These are phyloP conservation scores for Kurtzmaniella natalensis DNA, from an alignment of 1,139 yeast species.

Conservation along the genomic window DNA sequence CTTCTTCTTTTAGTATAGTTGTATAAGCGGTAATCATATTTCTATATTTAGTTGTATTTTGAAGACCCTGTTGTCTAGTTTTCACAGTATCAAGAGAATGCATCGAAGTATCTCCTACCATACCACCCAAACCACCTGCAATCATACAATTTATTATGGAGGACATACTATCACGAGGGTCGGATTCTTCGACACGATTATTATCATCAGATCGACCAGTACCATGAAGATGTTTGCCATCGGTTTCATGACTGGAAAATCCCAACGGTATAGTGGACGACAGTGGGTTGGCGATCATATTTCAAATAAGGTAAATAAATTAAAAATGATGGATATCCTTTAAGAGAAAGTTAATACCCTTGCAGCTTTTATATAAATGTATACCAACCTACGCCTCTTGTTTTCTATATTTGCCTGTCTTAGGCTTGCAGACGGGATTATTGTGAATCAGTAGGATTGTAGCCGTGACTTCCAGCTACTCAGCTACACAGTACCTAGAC, in stretches of 20 bases:
- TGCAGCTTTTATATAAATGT: too few relatives aligned
- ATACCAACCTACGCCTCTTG: too few relatives aligned
- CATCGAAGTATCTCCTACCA: conserved; percentile 89
- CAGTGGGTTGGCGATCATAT: neutral
- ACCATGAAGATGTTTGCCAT: conserved; percentile 5
- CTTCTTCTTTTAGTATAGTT: conserved; percentile 77
- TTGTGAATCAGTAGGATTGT: too few relatives aligned
- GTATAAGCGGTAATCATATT: conserved; percentile 65
- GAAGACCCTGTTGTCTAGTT: conserved; percentile 94
- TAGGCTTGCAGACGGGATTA: too few relatives aligned
- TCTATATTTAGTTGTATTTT: conserved; percentile 60
- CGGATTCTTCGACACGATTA: conserved; percentile 3
- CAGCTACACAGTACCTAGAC: too few relatives aligned
- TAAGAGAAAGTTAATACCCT: too few relatives aligned
- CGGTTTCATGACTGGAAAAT: conserved; percentile 1
- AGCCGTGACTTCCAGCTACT: too few relatives aligned
- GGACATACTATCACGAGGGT: conserved; percentile 13
- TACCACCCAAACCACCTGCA: conserved; percentile 96
- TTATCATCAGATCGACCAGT: neutral
- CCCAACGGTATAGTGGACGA: conserved; percentile 3
- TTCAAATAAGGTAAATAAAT: too few relatives aligned
- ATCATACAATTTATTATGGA: conserved; percentile 63
- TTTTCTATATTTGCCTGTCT: too few relatives aligned
- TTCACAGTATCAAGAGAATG: conserved; percentile 95
- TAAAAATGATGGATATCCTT: too few relatives aligned